A percentile compares a stretch with the other conserved stretches of the same genome.
Evolutionary conservation across 2,329 filamentous ascomycete genomes (phyloP).

Genomic region (Cladobotryum protrusum): DNA sequence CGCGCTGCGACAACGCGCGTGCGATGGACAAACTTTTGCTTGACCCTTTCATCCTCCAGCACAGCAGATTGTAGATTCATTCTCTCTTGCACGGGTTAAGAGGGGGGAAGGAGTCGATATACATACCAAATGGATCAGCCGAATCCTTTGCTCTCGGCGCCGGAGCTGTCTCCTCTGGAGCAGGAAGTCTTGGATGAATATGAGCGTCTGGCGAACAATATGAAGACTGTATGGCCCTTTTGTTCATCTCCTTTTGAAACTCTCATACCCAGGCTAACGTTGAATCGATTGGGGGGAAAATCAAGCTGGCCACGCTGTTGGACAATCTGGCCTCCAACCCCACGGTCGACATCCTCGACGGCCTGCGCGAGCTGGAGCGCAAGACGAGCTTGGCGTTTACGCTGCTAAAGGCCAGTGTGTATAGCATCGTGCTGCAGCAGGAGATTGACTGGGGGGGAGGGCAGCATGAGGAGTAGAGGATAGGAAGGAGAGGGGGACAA

Average conservation of each 20-base stretch:
- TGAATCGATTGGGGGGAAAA: too few relatives aligned
- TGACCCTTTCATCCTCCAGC: too few relatives aligned
- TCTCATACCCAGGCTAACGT: too few relatives aligned
- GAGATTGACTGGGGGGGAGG: slow-evolving; percentile 71
- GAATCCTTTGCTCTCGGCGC: slow-evolving; percentile 32
- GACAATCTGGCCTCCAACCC: slow-evolving; percentile 63
- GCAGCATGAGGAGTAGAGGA: slow-evolving; percentile 23
- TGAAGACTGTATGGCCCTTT: slow-evolving; percentile 65
- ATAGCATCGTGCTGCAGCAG: slow-evolving; percentile 97
- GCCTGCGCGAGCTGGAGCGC: slow-evolving; percentile 78
- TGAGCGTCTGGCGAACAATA: slow-evolving; percentile 75
- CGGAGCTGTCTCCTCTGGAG: slow-evolving; percentile 71
- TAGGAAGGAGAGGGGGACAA: slow-evolving; percentile 18
- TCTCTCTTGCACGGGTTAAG: not conserved
- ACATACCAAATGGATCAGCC: slow-evolving; percentile 14
- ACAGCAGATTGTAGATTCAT: not conserved
- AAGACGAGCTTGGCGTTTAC: slow-evolving; percentile 96
- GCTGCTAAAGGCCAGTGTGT: slow-evolving; percentile 93
- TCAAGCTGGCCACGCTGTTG: slow-evolving; percentile 56
- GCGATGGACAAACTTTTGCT: too few relatives aligned
- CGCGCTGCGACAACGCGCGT: too few relatives aligned
- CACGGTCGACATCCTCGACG: slow-evolving; percentile 77
- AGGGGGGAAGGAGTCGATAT: not conserved
- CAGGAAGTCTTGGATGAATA: slow-evolving; percentile 96
- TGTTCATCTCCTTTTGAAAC: not conserved